These are phyloP conservation scores for Neopestalotiopsis sp. DNA, from an alignment of 2,329 filamentous ascomycete species.

Conservation along the genomic window DNA sequence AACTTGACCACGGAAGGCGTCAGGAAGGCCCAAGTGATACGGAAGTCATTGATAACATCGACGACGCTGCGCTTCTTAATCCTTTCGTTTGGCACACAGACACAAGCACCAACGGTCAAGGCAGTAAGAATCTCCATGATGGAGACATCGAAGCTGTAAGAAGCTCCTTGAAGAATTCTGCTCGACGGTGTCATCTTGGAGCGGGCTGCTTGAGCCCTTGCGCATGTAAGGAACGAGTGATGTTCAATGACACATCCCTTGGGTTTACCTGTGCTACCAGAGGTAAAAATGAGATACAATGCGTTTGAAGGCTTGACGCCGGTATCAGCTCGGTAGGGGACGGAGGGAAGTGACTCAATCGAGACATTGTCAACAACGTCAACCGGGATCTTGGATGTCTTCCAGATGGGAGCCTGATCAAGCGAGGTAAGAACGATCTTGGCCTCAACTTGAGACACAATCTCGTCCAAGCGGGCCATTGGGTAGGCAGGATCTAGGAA, in stretches of 20 bases:
- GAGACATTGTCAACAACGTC: conserved; percentile 6
- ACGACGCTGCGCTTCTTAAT: conserved; percentile 31
- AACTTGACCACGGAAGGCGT: conserved; percentile 19
- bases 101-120: conserved; percentile 43
- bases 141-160: conserved; percentile 45
- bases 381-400: background rate
- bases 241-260: conserved; percentile 51
- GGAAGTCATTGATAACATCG: conserved; percentile 17
- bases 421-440: background rate
- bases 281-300: conserved; percentile 56
- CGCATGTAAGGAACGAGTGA: background rate
- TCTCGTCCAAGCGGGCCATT: conserved; percentile 14
- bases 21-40: conserved; percentile 20
- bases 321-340: background rate
- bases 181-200: background rate
- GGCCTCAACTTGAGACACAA: conserved; percentile 18
- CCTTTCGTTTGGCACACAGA: conserved; percentile 43
- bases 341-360: background rate
- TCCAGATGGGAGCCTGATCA: conserved; percentile 1
- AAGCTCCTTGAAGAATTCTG: conserved; percentile 31
- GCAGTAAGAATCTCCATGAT: conserved; percentile 44
- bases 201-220: conserved; percentile 14
- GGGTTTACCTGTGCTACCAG: conserved; percentile 55
- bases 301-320: conserved; percentile 4
- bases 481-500: conserved; percentile 41